Conservation (phyloP, 371 early-diverging fungal genomes). For the Mortierella sp. region DNA sequence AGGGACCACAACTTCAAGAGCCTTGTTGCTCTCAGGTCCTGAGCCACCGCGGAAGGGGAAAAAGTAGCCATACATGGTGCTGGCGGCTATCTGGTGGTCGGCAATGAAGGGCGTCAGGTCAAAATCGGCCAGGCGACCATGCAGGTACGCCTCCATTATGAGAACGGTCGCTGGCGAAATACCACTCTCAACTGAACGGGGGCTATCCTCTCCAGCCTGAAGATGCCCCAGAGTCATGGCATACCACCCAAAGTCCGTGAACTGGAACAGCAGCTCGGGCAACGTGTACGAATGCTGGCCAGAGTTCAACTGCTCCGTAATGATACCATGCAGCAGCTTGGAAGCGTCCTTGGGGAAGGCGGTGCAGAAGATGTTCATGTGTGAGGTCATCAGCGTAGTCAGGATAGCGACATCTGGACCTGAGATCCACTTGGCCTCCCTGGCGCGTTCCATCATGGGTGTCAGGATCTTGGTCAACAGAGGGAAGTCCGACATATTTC, state of each 20-base stretch:
- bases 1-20: constrained; percentile 1
- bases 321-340: constrained; percentile 16
- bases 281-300: not conserved
- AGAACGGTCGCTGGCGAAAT: constrained; percentile 19
- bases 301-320: constrained; percentile 1
- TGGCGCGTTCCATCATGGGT: constrained; percentile 40
- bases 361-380: constrained; percentile 13
- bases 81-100: constrained; percentile 4
- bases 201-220: not conserved
- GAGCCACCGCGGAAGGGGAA: constrained; percentile 13
- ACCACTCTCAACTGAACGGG: not conserved
- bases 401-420: constrained; percentile 45
- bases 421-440: constrained; percentile 26
- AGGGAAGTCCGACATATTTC: not conserved
- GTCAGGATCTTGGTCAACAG: constrained; percentile 12
- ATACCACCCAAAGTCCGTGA: constrained; percentile 10
- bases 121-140: constrained; percentile 22
- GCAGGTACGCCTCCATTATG: constrained; percentile 28
- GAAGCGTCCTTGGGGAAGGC: constrained; percentile 32
- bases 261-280: constrained; percentile 6
- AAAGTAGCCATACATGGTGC: constrained; percentile 19
- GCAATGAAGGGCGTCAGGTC: constrained; percentile 26
- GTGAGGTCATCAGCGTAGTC: not conserved
- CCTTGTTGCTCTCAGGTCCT: not conserved
- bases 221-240: not conserved